Evolutionary conservation across 495 filamentous ascomycete genomes (phyloP), one percentile per base, ranked within the genome.

Genomic region (Sabuloglossum arenarium): DNA sequence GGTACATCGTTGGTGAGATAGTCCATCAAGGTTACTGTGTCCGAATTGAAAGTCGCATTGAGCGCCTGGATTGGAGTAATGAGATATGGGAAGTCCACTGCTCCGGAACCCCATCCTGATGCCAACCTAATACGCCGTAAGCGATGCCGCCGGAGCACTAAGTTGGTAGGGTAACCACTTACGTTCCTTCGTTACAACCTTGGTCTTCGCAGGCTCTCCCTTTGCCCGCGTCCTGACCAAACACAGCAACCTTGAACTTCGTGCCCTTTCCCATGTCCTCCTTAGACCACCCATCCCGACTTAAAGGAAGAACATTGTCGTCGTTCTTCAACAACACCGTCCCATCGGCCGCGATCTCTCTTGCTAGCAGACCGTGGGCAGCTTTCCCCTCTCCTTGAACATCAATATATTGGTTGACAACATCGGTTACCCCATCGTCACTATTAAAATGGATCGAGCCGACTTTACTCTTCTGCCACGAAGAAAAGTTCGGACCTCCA

Each of bases 31-130:
- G 81, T 69, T 0, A 86, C 80, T 27, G 69, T 70, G 16, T 78
- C 71, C 12, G 68, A 63, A 57, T 79, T 70, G 68, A 86, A 86
- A 1, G 77, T 72, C 10, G 66, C 61, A 49, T 75, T 68, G 6
- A 95, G 68, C 12, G 84, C 83, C 28, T 84, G 75, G 32, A 78
- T 66, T 0, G 88, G 88, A 2, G 79, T 73, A 21, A 88, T 67
- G 0, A 95, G 72, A 62, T 90, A 89, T 0, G 89, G 84, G 57
- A 88, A 93, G 46, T 94, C 82, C 27, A 87, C 90, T 1, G 86
- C 78, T 3, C 89, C 90, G 50, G 84, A 88, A 29, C 90, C 90
- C 90, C 90, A 97, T 25, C 90, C 90, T 0, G 79, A 81, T 0
- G 74, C 86, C 21, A 97, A 67, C 0, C 54, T 56, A 25, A 28